Conservation (phyloP, 345 rosid genomes). For the Raphanus raphanistrum region DNA sequence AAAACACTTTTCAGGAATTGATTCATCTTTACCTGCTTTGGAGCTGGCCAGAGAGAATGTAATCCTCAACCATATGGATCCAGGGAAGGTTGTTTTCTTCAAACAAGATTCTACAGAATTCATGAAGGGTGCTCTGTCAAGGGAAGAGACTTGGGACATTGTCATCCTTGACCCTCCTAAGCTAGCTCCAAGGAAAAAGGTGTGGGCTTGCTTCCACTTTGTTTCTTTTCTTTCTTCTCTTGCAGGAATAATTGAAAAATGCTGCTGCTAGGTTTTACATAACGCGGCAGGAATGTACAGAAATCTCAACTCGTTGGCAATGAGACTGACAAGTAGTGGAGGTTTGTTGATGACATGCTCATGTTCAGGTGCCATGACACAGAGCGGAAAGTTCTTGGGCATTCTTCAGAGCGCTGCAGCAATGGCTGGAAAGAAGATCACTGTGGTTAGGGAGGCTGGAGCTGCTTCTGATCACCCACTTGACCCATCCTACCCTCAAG, state of each 20-base stretch:
- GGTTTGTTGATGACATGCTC: constrained; percentile 95
- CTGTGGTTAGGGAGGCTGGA: constrained; percentile 62
- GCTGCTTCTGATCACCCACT: constrained; percentile 90
- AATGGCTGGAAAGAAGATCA: constrained; percentile 63
- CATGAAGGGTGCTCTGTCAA: constrained; percentile 74
- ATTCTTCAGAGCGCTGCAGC: constrained; percentile 81
- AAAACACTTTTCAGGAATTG: constrained; percentile 56
- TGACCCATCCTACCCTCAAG: constrained; percentile 86
- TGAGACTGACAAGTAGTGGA: constrained; percentile 71
- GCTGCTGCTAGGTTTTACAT: constrained; percentile 52
- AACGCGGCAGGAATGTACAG: constrained; percentile 82
- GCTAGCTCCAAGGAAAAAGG: constrained; percentile 74
- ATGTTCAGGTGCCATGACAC: constrained; percentile 94
- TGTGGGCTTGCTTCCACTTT: constrained; percentile 30
- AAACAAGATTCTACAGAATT: constrained; percentile 73
- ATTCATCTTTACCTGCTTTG: constrained; percentile 80
- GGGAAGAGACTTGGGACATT: constrained; percentile 82
- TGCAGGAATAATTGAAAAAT: neutral
- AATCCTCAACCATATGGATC: constrained; percentile 69
- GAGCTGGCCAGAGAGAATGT: constrained; percentile 86
- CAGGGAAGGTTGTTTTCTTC: constrained; percentile 55
- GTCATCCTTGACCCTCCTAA: constrained; percentile 92
- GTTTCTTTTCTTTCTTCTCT: neutral
- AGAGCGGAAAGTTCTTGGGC: constrained; percentile 70
- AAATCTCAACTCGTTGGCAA: constrained; percentile 73